Evolutionary conservation across 768 basidiomycete genomes (phyloP), one percentile per base, ranked within the genome.

Genomic region (Calocybe gangraenosa): DNA sequence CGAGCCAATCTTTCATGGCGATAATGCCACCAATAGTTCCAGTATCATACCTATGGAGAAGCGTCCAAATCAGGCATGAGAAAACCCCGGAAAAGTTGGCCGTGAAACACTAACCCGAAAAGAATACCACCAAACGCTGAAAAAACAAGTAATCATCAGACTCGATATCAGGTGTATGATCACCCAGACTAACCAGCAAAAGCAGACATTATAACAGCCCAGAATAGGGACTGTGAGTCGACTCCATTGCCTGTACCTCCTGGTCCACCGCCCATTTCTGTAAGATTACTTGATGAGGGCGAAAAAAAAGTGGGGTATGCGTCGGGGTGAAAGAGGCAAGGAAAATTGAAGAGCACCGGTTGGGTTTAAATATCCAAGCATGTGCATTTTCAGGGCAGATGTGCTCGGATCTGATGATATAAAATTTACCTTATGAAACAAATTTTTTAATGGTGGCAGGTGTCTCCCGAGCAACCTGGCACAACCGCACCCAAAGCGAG

Each of bases 31-130:
- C 79, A 70, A 92, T 90, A 55, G 78, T 78, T 55, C 91, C 91
- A 42, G 90, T 88, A 65, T 92, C 90, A 62, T 89, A 92, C 40
- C 71, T 52, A n/a, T n/a, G n/a, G n/a, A n/a, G n/a, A n/a, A n/a
- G n/a, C n/a, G n/a, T n/a, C n/a, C n/a, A n/a, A n/a, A n/a, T n/a
- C n/a, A n/a, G n/a, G n/a, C 47, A 38, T 42, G 55, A 69, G 73
- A 79, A 40, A 64, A 44, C 53, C 36, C 6, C 4, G 22, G 28
- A 13, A 36, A n/a, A 36, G 33, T n/a, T n/a, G 18, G 21, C 7
- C 32, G 36, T 31, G 2, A 20, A 9, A 22, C 5, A 38, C 44
- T 5, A 33, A 50, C 46, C 55, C 86, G 61, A 75, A 74, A 37
- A 73, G 60, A 49, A 73, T 73, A 59, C 75, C 75, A 56, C 75